Base-by-base conservation (phyloP, 2,329 filamentous ascomycete species). In the Bipolaris gigantea region DNA sequence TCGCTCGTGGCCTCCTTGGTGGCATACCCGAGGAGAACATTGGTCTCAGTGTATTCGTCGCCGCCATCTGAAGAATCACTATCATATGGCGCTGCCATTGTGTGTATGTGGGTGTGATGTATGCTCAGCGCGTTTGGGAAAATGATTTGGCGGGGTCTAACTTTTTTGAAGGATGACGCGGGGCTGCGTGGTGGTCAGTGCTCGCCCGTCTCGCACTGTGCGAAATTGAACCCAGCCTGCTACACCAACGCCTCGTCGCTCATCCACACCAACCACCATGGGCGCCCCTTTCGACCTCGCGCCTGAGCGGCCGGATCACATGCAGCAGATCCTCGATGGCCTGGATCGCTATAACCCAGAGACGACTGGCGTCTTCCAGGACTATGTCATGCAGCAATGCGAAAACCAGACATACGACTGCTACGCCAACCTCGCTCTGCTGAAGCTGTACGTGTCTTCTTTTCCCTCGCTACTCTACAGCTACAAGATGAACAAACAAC, bases 281-380 rank as follows among this genome's bases (percentile, higher is more conserved):
- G 76, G 76, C 60, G 69, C 76, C 71, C 77, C 85, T 56, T 89
- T 89, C 80, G 93, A 97, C 83, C 90, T 92, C 79, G 89, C 90
- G 81, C 87, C 90, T 70, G 90, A 96, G 78, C 84, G 94, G 76
- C 93, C 94, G 68, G 90, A 94, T 66, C 87, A 94, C 76, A 95
- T 99, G 78, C 89, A 91, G 74, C 83, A 81, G 77, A 97, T 99
- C 73, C 91, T 99, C 74, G 96, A 93, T 79, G 93, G 94, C 67
- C 90, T 99, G 62, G 94, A 99, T 79, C 86, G 94, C 73, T 99
- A 99, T 82, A 99, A 99, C 79, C 94, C 94, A 38, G 94, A 99
- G 81, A 96, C 94, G 47, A 96, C 95, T 45, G 85, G 85, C 59
- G 84, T 90, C 64, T 94, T 99, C 77, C 93, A 99, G 83, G 89